These are phyloP conservation scores for Neostapfia colusana DNA, from an alignment of 176 grass and related monocot species.

Conservation along the genomic window DNA sequence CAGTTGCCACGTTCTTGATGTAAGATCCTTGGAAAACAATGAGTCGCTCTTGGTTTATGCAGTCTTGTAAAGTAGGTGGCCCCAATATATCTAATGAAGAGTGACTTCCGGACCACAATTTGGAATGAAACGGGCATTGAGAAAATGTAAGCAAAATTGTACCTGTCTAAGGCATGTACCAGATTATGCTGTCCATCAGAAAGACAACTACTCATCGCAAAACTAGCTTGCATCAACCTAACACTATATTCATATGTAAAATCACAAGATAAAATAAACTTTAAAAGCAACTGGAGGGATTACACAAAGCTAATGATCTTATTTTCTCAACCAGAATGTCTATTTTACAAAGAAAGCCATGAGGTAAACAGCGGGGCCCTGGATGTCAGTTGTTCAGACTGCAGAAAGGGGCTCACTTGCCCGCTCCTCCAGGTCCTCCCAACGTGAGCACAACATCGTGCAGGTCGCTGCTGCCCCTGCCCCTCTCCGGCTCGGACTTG, in stretches of 20 bases:
- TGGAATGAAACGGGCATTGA: neutral
- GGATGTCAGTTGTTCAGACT: neutral
- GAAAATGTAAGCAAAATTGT: neutral
- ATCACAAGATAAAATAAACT: neutral
- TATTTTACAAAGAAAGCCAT: slow-evolving; percentile 44
- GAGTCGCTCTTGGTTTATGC: too few relatives aligned
- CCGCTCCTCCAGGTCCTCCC: slow-evolving; percentile 77
- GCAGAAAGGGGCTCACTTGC: slow-evolving; percentile 37
- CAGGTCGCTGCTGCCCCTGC: slow-evolving; percentile 49
- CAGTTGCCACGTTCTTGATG: too few relatives aligned
- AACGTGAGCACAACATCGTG: slow-evolving; percentile 90
- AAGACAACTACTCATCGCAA: neutral
- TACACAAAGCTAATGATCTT: slow-evolving; percentile 34
- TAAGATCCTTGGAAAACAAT: too few relatives aligned
- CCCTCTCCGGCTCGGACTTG: slow-evolving; percentile 63
- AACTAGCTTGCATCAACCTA: slow-evolving; percentile 29
- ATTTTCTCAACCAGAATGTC: slow-evolving; percentile 40
- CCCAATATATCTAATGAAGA: too few relatives aligned
- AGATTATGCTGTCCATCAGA: neutral
- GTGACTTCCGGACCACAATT: neutral
- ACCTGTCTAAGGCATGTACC: neutral
- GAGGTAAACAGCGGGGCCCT: slow-evolving; percentile 18
- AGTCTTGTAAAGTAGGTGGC: too few relatives aligned
- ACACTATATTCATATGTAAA: slow-evolving; percentile 43
- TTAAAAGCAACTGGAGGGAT: neutral